Evolutionary conservation across 2,329 filamentous ascomycete species (phyloP).

Genomic region (Sclerotinia spermophila): DNA sequence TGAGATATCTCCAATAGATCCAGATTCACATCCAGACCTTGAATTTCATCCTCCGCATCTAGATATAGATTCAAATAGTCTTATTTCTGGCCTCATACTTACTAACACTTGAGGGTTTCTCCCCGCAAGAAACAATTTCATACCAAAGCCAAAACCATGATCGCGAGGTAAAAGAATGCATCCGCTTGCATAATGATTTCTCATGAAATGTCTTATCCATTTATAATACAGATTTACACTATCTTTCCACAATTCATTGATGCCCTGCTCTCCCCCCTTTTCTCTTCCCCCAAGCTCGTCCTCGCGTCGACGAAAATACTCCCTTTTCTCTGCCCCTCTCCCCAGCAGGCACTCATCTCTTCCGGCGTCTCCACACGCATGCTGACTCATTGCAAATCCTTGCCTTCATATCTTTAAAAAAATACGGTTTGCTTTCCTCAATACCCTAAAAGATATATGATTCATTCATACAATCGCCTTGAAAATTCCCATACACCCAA

Average conservation of each 20-base stretch:
- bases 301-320: neutral
- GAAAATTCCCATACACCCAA: neutral
- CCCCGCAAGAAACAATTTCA: no score
- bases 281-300: neutral
- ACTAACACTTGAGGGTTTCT: no score
- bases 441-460: conserved; percentile 9
- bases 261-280: neutral
- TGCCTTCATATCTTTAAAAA: conserved; percentile 1
- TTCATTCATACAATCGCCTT: neutral
- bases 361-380: conserved; percentile 12
- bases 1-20: neutral
- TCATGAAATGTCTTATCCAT: neutral
- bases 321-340: neutral
- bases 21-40: neutral
- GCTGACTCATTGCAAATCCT: conserved; percentile 11
- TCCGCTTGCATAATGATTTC: neutral
- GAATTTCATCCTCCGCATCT: neutral
- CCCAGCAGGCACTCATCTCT: conserved; percentile 3
- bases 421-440: neutral
- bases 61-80: neutral
- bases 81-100: neutral
- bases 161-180: neutral
- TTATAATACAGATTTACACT: conserved; percentile 5
- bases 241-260: neutral
- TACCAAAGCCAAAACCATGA: neutral